A percentile compares a stretch with the other conserved stretches of the same genome.
phyloP scores from a whole-genome alignment of 495 filamentous ascomycete genomes.

The Talaromyces wortmannii region DNA sequence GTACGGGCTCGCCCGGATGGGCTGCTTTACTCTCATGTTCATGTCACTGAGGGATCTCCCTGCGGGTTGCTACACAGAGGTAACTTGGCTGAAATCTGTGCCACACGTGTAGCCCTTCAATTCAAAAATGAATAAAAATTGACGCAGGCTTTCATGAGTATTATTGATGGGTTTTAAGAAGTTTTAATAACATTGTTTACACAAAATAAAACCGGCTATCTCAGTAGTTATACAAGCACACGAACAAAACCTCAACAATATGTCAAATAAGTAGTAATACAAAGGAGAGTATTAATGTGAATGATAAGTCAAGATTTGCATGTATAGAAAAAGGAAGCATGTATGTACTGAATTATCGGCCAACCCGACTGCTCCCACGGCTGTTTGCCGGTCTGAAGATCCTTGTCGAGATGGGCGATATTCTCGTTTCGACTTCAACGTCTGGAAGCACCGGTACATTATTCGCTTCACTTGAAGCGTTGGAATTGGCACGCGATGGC shows the following conservation, averaged over 20 bases:
- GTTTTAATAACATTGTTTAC: background rate
- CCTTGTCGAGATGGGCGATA: constrained; percentile 4
- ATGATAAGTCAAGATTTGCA: background rate
- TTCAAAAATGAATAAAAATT: too few relatives aligned
- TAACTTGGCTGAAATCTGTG: constrained; percentile 6
- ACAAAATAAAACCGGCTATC: too few relatives aligned
- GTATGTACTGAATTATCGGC: background rate
- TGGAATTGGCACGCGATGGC: background rate
- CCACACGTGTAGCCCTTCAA: background rate
- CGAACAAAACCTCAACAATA: background rate
- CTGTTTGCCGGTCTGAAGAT: background rate
- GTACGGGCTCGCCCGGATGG: constrained; percentile 4
- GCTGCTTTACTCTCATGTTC: constrained; percentile 7
- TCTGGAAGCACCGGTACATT: background rate
- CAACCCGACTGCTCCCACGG: background rate
- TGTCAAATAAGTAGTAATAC: background rate
- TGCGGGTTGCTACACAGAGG: constrained; percentile 1
- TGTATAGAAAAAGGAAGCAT: background rate
- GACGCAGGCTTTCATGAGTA: background rate
- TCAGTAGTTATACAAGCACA: background rate
- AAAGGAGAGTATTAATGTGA: background rate
- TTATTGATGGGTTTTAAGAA: background rate
- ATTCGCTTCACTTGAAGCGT: constrained; percentile 20
- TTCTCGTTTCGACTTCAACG: constrained; percentile 1
- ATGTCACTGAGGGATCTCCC: constrained; percentile 6